phyloP scores from a whole-genome alignment of 768 basidiomycete genomes.

The Naematelia encephala region DNA sequence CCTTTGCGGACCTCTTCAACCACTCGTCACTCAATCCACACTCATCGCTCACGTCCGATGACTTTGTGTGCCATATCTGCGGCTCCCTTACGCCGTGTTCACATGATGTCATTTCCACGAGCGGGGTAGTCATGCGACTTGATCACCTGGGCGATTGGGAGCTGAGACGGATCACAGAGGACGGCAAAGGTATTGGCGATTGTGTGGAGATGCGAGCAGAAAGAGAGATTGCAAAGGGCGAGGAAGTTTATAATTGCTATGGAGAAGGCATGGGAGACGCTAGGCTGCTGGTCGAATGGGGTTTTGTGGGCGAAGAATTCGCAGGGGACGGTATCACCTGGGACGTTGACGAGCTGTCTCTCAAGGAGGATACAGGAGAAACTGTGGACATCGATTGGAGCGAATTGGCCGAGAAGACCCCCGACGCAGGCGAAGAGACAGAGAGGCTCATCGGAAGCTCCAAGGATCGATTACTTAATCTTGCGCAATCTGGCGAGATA shows the following conservation, averaged over 20 bases:
- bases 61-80: constrained; percentile 16
- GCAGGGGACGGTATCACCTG: constrained; percentile 16
- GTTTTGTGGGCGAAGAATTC: constrained; percentile 13
- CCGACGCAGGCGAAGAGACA: background rate
- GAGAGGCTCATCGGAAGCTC: background rate
- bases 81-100: constrained; percentile 12
- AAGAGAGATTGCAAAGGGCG: constrained; percentile 5
- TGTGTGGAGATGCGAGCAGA: constrained; percentile 23
- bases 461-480: background rate
- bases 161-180: background rate
- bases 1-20: constrained; percentile 67
- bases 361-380: background rate
- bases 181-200: background rate
- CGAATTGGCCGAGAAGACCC: no score
- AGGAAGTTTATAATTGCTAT: constrained; percentile 22
- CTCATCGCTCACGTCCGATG: constrained; percentile 20
- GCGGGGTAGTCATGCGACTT: background rate
- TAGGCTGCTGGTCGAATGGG: constrained; percentile 29
- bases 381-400: background rate
- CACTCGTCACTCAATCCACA: constrained; percentile 23
- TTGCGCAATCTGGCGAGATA: background rate
- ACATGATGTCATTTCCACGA: constrained; percentile 10
- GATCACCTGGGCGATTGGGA: constrained; percentile 4
- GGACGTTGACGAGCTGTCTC: background rate
- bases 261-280: constrained; percentile 14